Evolutionary conservation across 2,329 filamentous ascomycete genomes (phyloP).

Genomic region (Verticillium tricorpus): DNA sequence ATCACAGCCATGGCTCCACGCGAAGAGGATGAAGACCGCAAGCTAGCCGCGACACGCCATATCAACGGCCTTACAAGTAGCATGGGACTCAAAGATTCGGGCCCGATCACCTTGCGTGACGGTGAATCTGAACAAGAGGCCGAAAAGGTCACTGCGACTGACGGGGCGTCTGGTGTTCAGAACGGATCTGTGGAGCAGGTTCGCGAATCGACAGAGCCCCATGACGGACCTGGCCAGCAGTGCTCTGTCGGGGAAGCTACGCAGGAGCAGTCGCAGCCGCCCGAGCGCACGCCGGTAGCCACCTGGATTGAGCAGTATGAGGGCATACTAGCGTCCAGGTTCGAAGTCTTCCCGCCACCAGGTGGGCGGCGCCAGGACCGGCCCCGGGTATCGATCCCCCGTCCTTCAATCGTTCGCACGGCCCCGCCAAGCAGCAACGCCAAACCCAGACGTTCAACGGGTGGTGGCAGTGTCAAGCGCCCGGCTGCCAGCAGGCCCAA

Average conservation of each 20-base stretch:
- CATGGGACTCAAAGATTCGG: neutral
- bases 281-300: conserved; percentile 1
- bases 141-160: neutral
- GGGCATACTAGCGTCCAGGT: conserved; percentile 64
- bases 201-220: conserved; percentile 26
- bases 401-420: conserved; percentile 31
- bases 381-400: conserved; percentile 34
- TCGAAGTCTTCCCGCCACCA: conserved; percentile 70
- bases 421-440: conserved; percentile 23
- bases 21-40: conserved; percentile 61
- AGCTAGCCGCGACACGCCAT: conserved; percentile 16
- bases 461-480: conserved; percentile 20
- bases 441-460: conserved; percentile 33
- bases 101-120: neutral
- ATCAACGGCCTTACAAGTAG: neutral
- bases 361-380: conserved; percentile 43
- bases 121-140: neutral
- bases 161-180: neutral
- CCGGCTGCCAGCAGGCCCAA: conserved; percentile 31
- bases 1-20: conserved; percentile 84
- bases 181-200: neutral
- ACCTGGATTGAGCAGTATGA: conserved; percentile 46
- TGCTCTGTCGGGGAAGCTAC: neutral
- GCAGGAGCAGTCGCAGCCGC: neutral
- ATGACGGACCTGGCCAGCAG: conserved; percentile 4